phyloP scores from a whole-genome alignment of 345 rosid species.

The Eucalyptus melliodora region DNA sequence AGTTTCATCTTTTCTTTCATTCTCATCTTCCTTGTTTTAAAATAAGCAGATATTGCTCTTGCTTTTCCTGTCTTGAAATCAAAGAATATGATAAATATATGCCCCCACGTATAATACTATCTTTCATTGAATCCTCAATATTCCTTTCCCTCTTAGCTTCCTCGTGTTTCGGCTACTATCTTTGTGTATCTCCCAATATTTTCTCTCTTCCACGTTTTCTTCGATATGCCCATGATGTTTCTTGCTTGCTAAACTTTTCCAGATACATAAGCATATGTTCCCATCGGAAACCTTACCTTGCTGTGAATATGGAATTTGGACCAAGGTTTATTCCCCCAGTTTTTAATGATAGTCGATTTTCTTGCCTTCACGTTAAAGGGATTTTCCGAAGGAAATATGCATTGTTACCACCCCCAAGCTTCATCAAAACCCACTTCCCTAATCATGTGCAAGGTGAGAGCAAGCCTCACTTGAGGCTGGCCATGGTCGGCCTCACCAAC shows the following conservation, averaged over 20 bases:
- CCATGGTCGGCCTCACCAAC: accelerated
- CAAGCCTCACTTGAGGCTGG: accelerated
- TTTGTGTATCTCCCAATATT: neutral
- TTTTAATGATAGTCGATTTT: neutral
- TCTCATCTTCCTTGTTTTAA: neutral
- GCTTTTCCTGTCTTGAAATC: neutral
- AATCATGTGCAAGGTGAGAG: neutral
- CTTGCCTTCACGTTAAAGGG: neutral
- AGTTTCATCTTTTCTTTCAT: neutral
- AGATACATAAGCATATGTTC: neutral
- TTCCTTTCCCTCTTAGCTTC: neutral
- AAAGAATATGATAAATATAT: neutral
- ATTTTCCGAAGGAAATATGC: neutral
- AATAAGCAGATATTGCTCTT: neutral
- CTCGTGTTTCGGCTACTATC: neutral
- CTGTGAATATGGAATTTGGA: neutral
- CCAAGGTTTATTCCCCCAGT: neutral
- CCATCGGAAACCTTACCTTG: neutral
- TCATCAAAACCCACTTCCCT: neutral
- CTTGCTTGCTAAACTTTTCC: neutral
- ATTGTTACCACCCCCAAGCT: neutral
- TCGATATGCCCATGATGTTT: neutral
- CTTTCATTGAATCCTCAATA: neutral
- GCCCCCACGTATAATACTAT: neutral
- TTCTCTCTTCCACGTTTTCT: neutral